Percentiles rank a stretch among this genome's conserved stretches.
phyloP scores from a whole-genome alignment of 2,329 filamentous ascomycete genomes.

The Kalmusia sp. region DNA sequence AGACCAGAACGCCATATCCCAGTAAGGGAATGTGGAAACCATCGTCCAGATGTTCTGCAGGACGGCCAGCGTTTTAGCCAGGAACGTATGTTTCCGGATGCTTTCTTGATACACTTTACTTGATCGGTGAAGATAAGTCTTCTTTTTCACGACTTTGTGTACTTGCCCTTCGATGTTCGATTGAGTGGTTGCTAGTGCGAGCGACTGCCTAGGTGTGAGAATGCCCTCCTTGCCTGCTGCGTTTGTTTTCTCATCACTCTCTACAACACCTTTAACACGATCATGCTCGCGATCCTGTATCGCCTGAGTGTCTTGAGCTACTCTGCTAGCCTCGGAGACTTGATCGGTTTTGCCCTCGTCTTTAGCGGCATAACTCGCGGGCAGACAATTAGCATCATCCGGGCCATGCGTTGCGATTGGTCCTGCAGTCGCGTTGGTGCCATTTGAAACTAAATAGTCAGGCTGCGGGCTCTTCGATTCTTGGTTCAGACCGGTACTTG shows the following conservation, averaged over 20 bases:
- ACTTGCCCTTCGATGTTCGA: background rate
- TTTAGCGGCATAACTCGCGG: no score
- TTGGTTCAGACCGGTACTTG: no score
- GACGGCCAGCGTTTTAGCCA: background rate
- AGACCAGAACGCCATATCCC: conserved; percentile 11
- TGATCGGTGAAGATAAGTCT: background rate
- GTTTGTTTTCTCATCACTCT: background rate
- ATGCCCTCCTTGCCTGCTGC: background rate
- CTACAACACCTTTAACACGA: background rate
- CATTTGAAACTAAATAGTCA: no score
- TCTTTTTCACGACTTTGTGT: conserved; percentile 1
- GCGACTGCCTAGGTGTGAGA: background rate
- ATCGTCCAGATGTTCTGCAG: conserved; percentile 8
- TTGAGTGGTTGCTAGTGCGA: background rate
- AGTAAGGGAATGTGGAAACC: conserved; percentile 8
- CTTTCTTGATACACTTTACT: background rate
- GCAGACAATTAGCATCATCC: no score
- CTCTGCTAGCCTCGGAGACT: background rate
- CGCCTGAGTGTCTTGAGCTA: background rate
- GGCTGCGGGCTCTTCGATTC: no score
- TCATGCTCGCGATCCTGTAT: no score
- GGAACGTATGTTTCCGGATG: background rate
- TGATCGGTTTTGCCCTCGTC: no score
- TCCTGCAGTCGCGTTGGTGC: no score
- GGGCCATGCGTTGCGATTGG: no score